Percentiles rank a stretch among this genome's conserved stretches.
These are phyloP conservation scores for Hydnomerulius pinastri DNA, from an alignment of 768 basidiomycete species.

Conservation along the genomic window DNA sequence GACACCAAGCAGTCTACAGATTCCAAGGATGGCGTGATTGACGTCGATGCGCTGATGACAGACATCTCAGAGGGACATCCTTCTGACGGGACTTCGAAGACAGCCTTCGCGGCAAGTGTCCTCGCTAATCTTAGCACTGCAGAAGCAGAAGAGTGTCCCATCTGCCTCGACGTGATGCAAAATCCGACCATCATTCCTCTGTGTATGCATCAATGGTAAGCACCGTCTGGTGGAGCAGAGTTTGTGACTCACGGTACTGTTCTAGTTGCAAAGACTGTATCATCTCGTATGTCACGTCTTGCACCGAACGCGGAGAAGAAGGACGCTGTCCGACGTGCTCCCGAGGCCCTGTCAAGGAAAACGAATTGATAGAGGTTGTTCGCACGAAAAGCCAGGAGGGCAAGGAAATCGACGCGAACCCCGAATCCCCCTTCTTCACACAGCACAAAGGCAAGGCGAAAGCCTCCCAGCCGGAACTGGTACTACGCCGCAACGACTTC, in stretches of 20 bases:
- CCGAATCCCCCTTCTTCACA: neutral
- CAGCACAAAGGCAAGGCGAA: conserved; percentile 22
- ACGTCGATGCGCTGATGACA: conserved; percentile 61
- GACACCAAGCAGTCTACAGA: conserved; percentile 35
- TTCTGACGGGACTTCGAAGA: conserved; percentile 29
- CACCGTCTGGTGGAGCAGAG: neutral
- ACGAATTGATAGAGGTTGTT: conserved; percentile 65
- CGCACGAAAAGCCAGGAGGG: conserved; percentile 32
- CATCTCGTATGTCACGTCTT: conserved; percentile 65
- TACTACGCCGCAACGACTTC: conserved; percentile 80
- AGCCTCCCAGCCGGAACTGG: conserved; percentile 43
- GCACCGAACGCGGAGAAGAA: conserved; percentile 69
- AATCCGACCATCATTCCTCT: conserved; percentile 65
- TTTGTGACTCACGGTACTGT: conserved; percentile 1
- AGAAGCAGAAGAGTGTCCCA: conserved; percentile 72
- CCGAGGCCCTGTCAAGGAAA: conserved; percentile 64
- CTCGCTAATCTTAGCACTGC: conserved; percentile 54
- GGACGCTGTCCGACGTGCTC: conserved; percentile 81
- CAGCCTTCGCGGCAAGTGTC: conserved; percentile 62
- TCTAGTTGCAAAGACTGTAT: conserved; percentile 90
- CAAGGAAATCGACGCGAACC: conserved; percentile 3
- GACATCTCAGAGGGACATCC: conserved; percentile 44
- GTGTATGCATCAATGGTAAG: conserved; percentile 77
- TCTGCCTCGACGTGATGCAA: conserved; percentile 81
- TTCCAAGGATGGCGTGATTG: conserved; percentile 42